A percentile compares a stretch with the other conserved stretches of the same genome.
These are phyloP conservation scores for Tuber aestivum DNA, from an alignment of 495 filamentous ascomycete genomes.

Conservation along the genomic window DNA sequence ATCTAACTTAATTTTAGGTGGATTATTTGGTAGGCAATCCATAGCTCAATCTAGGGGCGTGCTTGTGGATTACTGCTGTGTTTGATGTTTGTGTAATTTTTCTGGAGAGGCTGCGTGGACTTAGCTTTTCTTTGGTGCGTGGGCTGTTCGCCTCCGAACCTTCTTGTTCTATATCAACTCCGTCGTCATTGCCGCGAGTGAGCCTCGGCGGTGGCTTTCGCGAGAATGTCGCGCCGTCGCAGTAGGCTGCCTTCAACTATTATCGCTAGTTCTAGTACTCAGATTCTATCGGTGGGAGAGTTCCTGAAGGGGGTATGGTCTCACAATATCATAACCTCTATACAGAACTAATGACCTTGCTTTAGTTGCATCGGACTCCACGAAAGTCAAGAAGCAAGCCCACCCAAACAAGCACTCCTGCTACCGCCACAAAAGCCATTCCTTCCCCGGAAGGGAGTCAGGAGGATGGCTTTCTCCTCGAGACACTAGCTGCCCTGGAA, in stretches of 20 bases:
- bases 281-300: conserved; percentile 8
- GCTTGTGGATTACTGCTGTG: neutral
- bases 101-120: neutral
- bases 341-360: neutral
- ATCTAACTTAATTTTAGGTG: neutral
- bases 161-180: neutral
- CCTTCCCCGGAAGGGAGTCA: conserved; percentile 3
- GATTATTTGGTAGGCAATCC: neutral
- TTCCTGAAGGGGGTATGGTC: conserved; percentile 27
- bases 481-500: conserved; percentile 15
- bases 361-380: conserved; percentile 13
- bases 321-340: neutral
- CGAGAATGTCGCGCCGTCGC: conserved; percentile 30
- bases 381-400: conserved; percentile 15
- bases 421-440: neutral
- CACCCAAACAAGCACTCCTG: neutral
- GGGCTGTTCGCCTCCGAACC: neutral
- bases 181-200: neutral
- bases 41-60: neutral
- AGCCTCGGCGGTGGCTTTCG: neutral
- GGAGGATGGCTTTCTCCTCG: conserved; percentile 17
- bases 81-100: neutral
- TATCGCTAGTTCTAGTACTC: neutral
- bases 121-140: neutral
- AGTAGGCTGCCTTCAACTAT: conserved; percentile 12